Evolutionary conservation across 2,329 filamentous ascomycete genomes (phyloP).

Genomic region (Stachybotrys elegans): DNA sequence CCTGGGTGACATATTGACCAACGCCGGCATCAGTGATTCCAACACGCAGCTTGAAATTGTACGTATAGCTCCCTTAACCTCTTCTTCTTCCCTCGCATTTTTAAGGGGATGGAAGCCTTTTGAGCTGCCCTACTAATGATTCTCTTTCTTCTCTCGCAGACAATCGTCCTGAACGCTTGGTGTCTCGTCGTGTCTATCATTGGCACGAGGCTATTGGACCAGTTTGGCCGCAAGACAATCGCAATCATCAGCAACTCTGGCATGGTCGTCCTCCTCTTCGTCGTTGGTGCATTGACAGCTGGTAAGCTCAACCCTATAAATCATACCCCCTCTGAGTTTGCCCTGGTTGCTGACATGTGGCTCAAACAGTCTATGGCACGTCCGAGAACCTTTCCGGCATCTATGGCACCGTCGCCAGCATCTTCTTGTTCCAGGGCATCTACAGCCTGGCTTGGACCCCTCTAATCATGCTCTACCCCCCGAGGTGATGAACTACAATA

Average conservation of each 20-base stretch:
- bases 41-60: slow-evolving; percentile 37
- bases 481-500: slow-evolving; percentile 22
- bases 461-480: slow-evolving; percentile 18
- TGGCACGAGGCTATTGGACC: slow-evolving; percentile 36
- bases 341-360: slow-evolving; percentile 17
- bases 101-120: no score
- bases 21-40: slow-evolving; percentile 38
- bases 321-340: slow-evolving; percentile 19
- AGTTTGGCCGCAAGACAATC: slow-evolving; percentile 38
- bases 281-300: slow-evolving; percentile 46
- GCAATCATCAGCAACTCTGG: slow-evolving; percentile 32
- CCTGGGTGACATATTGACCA: slow-evolving; percentile 35
- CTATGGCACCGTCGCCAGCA: slow-evolving; percentile 27
- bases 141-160: no score
- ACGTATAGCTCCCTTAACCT: slow-evolving; percentile 5
- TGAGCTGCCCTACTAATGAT: no score
- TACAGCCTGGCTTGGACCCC: slow-evolving; percentile 23
- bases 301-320: not conserved
- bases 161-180: slow-evolving; percentile 47
- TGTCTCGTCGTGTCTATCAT: slow-evolving; percentile 35
- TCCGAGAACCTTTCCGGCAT: slow-evolving; percentile 29
- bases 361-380: slow-evolving; percentile 14
- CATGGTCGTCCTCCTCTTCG: slow-evolving; percentile 40
- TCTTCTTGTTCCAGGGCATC: slow-evolving; percentile 22
- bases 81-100: no score